Percentiles rank a stretch among this genome's conserved stretches.
These are phyloP conservation scores for Agrocybe pediades DNA, from an alignment of 768 basidiomycete genomes.

Conservation along the genomic window DNA sequence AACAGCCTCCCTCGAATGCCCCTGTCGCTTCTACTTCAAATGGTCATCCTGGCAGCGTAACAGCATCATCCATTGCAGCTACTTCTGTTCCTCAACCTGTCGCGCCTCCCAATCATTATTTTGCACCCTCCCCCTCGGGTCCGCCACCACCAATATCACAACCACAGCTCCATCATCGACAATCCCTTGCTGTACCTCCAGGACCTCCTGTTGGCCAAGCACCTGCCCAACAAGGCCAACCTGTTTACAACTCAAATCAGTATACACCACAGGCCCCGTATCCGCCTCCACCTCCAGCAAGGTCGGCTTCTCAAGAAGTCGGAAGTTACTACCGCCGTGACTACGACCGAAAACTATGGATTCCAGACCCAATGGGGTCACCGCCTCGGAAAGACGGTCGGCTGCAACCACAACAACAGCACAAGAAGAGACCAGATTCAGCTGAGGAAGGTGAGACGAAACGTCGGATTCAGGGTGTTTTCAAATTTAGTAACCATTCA, in stretches of 20 bases:
- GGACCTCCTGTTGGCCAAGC: not conserved
- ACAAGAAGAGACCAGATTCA: not conserved
- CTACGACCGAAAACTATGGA: conserved; percentile 26
- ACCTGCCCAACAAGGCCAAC: not conserved
- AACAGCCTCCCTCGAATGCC: not conserved
- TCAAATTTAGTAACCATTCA: not conserved
- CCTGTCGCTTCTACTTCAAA: not conserved
- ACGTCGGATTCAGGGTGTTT: not conserved
- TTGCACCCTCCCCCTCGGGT: not conserved
- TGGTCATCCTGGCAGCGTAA: not conserved
- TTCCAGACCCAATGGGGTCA: conserved; percentile 5
- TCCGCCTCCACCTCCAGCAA: not conserved
- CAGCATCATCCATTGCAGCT: not conserved
- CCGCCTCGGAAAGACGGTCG: conserved; percentile 14
- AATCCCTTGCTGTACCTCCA: too few relatives aligned
- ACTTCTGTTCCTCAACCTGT: not conserved
- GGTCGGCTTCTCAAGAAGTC: conserved; percentile 1
- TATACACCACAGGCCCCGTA: not conserved
- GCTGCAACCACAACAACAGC: not conserved
- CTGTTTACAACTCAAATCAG: not conserved
- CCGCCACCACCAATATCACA: not conserved
- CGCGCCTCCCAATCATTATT: not conserved
- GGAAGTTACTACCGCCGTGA: conserved; percentile 31
- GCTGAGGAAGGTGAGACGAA: not conserved
- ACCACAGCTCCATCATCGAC: not conserved